Percentiles rank a stretch among this genome's conserved stretches.
Evolutionary conservation across 352 stramenopile genomes (phyloP).

Genomic region (Pythium rishiriense): DNA sequence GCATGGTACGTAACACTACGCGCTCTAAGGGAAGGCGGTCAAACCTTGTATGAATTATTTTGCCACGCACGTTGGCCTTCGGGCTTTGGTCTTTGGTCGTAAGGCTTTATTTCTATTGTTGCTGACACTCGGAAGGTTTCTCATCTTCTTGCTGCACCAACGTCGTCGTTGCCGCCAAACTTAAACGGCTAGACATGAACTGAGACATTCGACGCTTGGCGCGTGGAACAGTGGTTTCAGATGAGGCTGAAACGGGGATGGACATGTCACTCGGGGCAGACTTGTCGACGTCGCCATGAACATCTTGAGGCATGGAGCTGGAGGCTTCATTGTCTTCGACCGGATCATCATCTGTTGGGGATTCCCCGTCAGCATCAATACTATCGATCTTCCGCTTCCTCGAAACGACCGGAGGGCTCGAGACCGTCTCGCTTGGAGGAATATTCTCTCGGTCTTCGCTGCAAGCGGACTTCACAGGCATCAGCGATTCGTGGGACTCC

Average conservation of each 20-base stretch:
- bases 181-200: conserved; percentile 37
- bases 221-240: neutral
- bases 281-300: neutral
- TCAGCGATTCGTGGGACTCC: conserved; percentile 1
- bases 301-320: neutral
- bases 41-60: no score
- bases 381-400: conserved; percentile 26
- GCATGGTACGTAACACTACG: no score
- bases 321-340: neutral
- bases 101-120: conserved; percentile 47
- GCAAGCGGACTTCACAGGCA: neutral
- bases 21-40: no score
- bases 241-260: neutral
- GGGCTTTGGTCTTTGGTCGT: no score
- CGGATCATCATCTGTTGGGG: neutral
- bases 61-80: no score
- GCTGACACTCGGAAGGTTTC: conserved; percentile 44
- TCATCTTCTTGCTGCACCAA: conserved; percentile 14
- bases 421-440: conserved; percentile 2
- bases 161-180: neutral
- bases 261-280: neutral
- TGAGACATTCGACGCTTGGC: conserved; percentile 32
- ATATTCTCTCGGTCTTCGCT: conserved; percentile 28
- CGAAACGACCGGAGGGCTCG: neutral
- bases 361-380: neutral